Conservation (phyloP, 2,329 filamentous ascomycete species). For the Ceratocystis eucalypticola region DNA sequence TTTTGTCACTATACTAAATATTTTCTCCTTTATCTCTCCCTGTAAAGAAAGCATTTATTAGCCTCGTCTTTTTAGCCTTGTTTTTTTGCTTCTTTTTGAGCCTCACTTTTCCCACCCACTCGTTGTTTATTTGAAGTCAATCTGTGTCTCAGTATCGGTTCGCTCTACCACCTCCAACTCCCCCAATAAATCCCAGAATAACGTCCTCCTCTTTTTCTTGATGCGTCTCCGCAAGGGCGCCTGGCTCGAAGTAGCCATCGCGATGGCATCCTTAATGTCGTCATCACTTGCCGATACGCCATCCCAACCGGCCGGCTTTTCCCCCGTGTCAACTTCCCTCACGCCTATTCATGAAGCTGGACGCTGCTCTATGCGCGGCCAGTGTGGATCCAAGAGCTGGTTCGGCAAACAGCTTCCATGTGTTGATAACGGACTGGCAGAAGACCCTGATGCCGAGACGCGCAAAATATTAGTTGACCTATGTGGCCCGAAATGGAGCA, state of each 20-base stretch:
- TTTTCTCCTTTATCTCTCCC: not conserved
- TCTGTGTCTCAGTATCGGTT: not conserved
- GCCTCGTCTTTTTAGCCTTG: not conserved
- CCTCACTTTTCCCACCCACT: not conserved
- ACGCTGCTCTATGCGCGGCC: conserved; percentile 77
- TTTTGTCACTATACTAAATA: not conserved
- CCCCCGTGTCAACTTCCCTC: conserved; percentile 13
- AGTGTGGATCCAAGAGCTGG: conserved; percentile 81
- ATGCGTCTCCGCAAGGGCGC: conserved; percentile 1
- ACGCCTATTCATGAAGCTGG: conserved; percentile 68
- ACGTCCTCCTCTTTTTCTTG: not conserved
- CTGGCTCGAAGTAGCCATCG: not conserved
- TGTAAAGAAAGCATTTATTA: not conserved
- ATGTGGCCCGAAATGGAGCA: conserved; percentile 76
- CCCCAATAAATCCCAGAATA: not conserved
- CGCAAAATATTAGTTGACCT: conserved; percentile 68
- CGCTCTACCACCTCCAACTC: not conserved
- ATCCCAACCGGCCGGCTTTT: not conserved
- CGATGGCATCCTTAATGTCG: not conserved
- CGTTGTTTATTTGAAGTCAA: not conserved
- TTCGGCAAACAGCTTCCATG: conserved; percentile 87
- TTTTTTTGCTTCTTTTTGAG: not conserved
- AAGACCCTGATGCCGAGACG: conserved; percentile 56
- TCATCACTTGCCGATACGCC: conserved; percentile 20
- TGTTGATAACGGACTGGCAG: conserved; percentile 74